Conservation (phyloP, 1,139 yeast species). For the Scheffersomyces illinoinensis region DNA sequence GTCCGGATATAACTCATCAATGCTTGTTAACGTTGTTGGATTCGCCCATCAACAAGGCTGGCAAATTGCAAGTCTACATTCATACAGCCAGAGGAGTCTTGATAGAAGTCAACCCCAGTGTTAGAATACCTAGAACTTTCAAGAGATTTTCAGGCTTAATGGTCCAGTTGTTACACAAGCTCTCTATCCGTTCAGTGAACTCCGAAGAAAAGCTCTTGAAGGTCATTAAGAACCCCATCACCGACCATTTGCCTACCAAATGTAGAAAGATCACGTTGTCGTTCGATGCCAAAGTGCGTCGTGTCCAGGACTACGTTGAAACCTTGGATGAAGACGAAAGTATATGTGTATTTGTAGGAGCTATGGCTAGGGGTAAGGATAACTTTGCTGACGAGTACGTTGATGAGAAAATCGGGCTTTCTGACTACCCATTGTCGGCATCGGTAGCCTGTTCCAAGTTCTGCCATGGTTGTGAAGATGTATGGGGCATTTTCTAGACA, state of each 20-base stretch:
- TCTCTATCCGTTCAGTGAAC: constrained; percentile 90
- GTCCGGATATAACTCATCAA: constrained; percentile 97
- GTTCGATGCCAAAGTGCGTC: constrained; percentile 86
- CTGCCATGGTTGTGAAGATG: constrained; percentile 98
- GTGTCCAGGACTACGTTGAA: constrained; percentile 85
- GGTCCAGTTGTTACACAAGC: constrained; percentile 92
- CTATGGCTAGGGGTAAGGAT: constrained; percentile 98
- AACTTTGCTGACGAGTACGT: constrained; percentile 95
- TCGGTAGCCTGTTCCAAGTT: constrained; percentile 98
- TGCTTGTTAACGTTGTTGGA: constrained; percentile 90
- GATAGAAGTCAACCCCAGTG: constrained; percentile 93
- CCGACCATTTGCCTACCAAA: constrained; percentile 94
- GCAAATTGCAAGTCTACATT: constrained; percentile 91
- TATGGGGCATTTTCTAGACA: constrained; percentile 71
- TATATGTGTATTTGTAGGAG: constrained; percentile 97
- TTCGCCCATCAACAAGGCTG: constrained; percentile 96
- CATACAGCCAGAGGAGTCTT: constrained; percentile 94
- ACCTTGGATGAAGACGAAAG: constrained; percentile 87
- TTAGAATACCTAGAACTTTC: constrained; percentile 96
- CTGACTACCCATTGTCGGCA: constrained; percentile 93
- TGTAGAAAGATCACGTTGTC: constrained; percentile 92
- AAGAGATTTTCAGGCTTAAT: constrained; percentile 95
- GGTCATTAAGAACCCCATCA: constrained; percentile 94
- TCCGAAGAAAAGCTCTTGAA: constrained; percentile 90
- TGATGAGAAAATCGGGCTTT: constrained; percentile 94